Evolutionary conservation across 805 yeast species (phyloP).

Genomic region (Candida lessepsii): DNA sequence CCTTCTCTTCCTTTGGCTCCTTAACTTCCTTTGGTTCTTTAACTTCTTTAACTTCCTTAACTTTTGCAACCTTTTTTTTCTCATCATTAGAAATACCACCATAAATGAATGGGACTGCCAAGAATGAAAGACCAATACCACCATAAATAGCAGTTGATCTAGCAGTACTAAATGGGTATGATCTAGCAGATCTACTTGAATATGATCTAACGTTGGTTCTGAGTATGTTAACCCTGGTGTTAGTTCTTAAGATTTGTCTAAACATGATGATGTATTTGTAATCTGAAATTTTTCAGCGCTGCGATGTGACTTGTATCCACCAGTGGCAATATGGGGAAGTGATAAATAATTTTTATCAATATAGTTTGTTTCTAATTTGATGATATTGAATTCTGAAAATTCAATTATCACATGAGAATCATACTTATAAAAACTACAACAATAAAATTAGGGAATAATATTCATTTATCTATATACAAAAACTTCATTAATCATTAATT

Average conservation of each 20-base stretch:
- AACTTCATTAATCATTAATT: neutral
- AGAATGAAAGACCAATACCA: constrained; percentile 7
- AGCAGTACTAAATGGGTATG: too few relatives aligned
- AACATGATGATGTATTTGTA: constrained; percentile 7
- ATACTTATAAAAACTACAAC: neutral
- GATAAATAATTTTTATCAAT: too few relatives aligned
- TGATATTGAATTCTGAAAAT: too few relatives aligned
- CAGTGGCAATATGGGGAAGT: too few relatives aligned
- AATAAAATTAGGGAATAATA: neutral
- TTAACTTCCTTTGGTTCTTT: neutral
- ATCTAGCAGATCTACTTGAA: neutral
- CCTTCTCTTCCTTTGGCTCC: neutral
- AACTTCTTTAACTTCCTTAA: too few relatives aligned
- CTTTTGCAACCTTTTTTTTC: neutral
- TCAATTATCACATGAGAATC: too few relatives aligned
- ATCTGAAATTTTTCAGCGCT: constrained; percentile 4
- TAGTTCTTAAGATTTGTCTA: constrained; percentile 4
- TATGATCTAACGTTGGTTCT: constrained; percentile 5
- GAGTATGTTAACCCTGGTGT: constrained; percentile 1
- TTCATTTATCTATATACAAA: neutral
- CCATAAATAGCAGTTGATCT: constrained; percentile 3
- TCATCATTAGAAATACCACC: constrained; percentile 9
- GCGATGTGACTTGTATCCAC: constrained; percentile 1
- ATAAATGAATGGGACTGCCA: constrained; percentile 5
- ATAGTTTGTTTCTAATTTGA: too few relatives aligned